Conservation (phyloP, 768 basidiomycete genomes). For the Mycena vulgaris region DNA sequence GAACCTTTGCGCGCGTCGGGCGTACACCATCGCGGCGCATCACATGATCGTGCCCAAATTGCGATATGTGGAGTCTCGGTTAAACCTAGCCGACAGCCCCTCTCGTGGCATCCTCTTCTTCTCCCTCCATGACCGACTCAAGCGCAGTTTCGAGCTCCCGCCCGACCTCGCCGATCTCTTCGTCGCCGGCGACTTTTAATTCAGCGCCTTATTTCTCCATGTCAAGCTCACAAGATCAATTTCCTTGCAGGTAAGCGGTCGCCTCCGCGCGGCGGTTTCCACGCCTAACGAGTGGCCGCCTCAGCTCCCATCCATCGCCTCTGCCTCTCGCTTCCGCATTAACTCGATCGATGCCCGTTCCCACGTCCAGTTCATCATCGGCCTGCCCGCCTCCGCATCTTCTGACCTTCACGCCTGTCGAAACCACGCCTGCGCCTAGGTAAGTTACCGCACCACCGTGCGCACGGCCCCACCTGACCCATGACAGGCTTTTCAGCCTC, state of each 20-base stretch:
- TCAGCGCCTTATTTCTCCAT: neutral
- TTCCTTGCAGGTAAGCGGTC: neutral
- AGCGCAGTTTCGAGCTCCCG: conserved; percentile 10
- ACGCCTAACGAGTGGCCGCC: too few species aligned
- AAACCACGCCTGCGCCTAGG: neutral
- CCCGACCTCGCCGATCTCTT: conserved; percentile 9
- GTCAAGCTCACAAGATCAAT: neutral
- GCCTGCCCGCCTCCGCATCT: neutral
- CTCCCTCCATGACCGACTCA: neutral
- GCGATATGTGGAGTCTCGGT: neutral
- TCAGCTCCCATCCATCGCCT: too few species aligned
- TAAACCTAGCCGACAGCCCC: neutral
- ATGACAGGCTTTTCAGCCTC: too few species aligned
- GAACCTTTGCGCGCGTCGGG: neutral
- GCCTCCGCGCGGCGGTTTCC: too few species aligned
- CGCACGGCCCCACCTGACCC: neutral
- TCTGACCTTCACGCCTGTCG: neutral
- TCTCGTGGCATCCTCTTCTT: conserved; percentile 22
- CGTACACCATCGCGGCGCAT: too few species aligned
- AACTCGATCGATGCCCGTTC: too few species aligned
- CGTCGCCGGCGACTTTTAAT: neutral
- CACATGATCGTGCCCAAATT: neutral
- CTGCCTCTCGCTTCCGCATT: too few species aligned
- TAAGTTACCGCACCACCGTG: too few species aligned
- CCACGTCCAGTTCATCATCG: too few species aligned